These are phyloP conservation scores for Solanum clarkiae DNA, from an alignment of 257 asterid genomes.

Conservation along the genomic window DNA sequence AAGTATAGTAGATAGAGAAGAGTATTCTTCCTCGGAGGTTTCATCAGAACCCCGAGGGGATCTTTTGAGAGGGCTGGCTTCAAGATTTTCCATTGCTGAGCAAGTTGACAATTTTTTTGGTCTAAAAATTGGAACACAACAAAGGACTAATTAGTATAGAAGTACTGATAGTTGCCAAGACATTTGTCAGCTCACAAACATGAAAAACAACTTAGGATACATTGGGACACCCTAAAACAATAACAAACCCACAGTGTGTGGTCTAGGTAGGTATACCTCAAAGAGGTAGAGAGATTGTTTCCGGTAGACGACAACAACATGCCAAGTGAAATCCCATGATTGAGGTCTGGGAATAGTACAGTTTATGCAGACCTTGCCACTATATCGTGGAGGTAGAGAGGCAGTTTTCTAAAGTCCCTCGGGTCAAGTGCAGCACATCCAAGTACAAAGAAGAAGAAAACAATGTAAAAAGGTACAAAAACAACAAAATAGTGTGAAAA, in stretches of 20 bases:
- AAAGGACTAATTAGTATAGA: not conserved
- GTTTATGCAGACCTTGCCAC: no score
- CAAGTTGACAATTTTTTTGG: not conserved
- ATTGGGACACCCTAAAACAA: not conserved
- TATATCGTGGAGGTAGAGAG: no score
- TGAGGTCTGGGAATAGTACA: no score
- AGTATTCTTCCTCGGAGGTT: conserved; percentile 42
- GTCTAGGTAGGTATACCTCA: not conserved
- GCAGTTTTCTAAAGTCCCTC: not conserved
- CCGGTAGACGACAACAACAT: no score
- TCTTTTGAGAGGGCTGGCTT: conserved; percentile 19
- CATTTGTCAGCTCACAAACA: not conserved
- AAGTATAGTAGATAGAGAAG: conserved; percentile 45
- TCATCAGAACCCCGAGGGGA: conserved; percentile 26
- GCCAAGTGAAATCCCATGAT: no score
- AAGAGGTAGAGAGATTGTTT: not conserved
- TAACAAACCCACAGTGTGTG: not conserved
- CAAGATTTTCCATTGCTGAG: conserved; percentile 28
- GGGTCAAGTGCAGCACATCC: not conserved
- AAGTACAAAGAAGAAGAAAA: no score
- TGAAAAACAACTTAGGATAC: not conserved
- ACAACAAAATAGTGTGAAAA: no score
- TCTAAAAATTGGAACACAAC: not conserved
- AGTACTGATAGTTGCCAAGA: not conserved
- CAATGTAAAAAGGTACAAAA: no score